These are phyloP conservation scores for Chaetomium cochliodes DNA, from an alignment of 495 filamentous ascomycete species.

Conservation along the genomic window DNA sequence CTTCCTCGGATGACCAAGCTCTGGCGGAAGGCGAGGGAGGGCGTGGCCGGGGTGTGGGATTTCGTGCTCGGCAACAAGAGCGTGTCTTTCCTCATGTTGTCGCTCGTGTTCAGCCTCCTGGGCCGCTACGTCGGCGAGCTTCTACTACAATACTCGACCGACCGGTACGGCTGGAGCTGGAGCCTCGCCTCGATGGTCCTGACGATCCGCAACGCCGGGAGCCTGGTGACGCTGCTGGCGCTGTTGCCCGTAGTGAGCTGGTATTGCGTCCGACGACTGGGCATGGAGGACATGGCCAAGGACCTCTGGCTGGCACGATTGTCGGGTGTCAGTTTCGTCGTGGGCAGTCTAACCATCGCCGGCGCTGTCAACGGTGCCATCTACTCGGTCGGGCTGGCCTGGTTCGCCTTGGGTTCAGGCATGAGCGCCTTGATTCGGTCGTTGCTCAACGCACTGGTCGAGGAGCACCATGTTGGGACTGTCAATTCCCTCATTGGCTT, in stretches of 20 bases:
- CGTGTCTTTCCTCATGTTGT: slow-evolving; percentile 29
- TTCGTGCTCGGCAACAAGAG: slow-evolving; percentile 31
- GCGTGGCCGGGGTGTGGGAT: slow-evolving; percentile 25
- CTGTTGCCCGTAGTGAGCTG: slow-evolving; percentile 31
- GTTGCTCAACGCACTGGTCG: slow-evolving; percentile 35
- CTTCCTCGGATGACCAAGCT: slow-evolving; percentile 4
- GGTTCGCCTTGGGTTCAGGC: slow-evolving; percentile 31
- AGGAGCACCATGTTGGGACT: slow-evolving; percentile 38
- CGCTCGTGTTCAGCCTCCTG: slow-evolving; percentile 29
- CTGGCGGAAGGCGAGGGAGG: slow-evolving; percentile 18
- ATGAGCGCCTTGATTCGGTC: slow-evolving; percentile 26
- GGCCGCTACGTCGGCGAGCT: slow-evolving; percentile 33
- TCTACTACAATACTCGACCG: slow-evolving; percentile 38
- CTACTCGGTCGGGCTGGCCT: slow-evolving; percentile 26
- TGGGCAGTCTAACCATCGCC: slow-evolving; percentile 28
- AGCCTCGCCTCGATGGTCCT: slow-evolving; percentile 31
- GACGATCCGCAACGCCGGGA: slow-evolving; percentile 29
- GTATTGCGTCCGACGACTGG: slow-evolving; percentile 25
- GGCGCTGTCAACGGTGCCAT: slow-evolving; percentile 25
- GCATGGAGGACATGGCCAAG: slow-evolving; percentile 28
- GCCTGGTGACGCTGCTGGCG: slow-evolving; percentile 29
- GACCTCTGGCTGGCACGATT: slow-evolving; percentile 31
- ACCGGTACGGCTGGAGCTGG: slow-evolving; percentile 37
- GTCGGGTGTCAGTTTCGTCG: slow-evolving; percentile 21
- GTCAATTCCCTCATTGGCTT: slow-evolving; percentile 35